Evolutionary conservation across 306 rosid species (phyloP).

Genomic region (Sicyos edulis): DNA sequence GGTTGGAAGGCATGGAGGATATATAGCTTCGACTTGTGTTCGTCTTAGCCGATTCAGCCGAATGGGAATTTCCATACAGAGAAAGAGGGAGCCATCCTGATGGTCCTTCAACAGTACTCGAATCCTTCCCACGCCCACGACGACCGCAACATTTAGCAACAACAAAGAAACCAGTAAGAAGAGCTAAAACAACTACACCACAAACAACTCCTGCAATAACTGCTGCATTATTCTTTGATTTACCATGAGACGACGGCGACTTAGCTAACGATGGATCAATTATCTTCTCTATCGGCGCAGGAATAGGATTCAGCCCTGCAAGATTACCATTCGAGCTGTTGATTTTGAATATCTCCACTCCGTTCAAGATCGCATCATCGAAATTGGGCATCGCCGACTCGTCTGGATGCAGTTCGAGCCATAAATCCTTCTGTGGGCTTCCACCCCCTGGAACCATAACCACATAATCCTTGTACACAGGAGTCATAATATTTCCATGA

Average conservation of each 20-base stretch:
- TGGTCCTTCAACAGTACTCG: slow-evolving; percentile 81
- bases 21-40: slow-evolving; percentile 87
- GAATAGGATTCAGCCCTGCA: slow-evolving; percentile 70
- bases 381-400: slow-evolving; percentile 7
- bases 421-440: slow-evolving; percentile 59
- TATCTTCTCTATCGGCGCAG: slow-evolving; percentile 40
- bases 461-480: slow-evolving; percentile 50
- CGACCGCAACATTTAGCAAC: slow-evolving; percentile 35
- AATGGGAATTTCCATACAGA: slow-evolving; percentile 81
- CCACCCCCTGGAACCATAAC: slow-evolving; percentile 58
- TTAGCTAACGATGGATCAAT: slow-evolving; percentile 56
- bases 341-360: slow-evolving; percentile 80
- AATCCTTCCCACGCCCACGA: slow-evolving; percentile 43
- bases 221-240: slow-evolving; percentile 43
- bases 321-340: slow-evolving; percentile 49
- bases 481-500: slow-evolving; percentile 22
- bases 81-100: slow-evolving; percentile 99
- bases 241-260: slow-evolving; percentile 33
- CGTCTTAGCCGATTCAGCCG: slow-evolving; percentile 86
- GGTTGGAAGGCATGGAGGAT: slow-evolving; percentile 88
- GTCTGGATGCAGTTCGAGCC: slow-evolving; percentile 69
- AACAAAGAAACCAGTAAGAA: slow-evolving; percentile 49
- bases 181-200: slow-evolving; percentile 58
- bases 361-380: slow-evolving; percentile 60
- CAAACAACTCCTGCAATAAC: slow-evolving; percentile 56